Conservation (phyloP, 441 rosid species). For the Erysimum cheiri region DNA sequence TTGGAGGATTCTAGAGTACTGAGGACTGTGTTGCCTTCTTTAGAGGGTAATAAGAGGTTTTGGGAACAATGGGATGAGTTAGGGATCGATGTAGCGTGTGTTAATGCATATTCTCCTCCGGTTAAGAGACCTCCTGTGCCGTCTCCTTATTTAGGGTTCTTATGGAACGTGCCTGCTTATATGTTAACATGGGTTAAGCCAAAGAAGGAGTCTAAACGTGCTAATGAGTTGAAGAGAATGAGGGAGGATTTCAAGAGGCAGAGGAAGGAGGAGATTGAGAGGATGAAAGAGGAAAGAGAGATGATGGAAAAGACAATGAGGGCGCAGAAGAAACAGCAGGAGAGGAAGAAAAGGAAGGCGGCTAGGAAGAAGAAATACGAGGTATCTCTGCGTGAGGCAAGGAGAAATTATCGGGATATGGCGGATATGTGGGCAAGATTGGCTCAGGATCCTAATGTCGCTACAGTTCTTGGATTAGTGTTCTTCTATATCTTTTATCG, state of each 20-base stretch:
- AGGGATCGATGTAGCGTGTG: slow-evolving; percentile 66
- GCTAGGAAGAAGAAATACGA: slow-evolving; percentile 62
- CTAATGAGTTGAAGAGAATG: slow-evolving; percentile 60
- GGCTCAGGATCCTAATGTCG: slow-evolving; percentile 71
- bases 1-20: slow-evolving; percentile 80
- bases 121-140: slow-evolving; percentile 81
- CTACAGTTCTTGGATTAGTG: slow-evolving; percentile 70
- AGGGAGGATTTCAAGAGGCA: slow-evolving; percentile 81
- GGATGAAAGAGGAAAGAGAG: slow-evolving; percentile 68
- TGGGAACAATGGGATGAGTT: slow-evolving; percentile 88
- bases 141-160: slow-evolving; percentile 73
- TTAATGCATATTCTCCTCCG: slow-evolving; percentile 85
- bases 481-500: slow-evolving; percentile 82
- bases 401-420: slow-evolving; percentile 55
- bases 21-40: slow-evolving; percentile 83
- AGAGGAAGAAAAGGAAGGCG: slow-evolving; percentile 61
- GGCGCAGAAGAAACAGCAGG: slow-evolving; percentile 68
- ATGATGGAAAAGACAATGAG: slow-evolving; percentile 67
- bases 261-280: slow-evolving; percentile 59
- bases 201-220: slow-evolving; percentile 76
- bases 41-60: slow-evolving; percentile 70
- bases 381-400: slow-evolving; percentile 70
- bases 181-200: slow-evolving; percentile 63
- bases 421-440: slow-evolving; percentile 67
- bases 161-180: slow-evolving; percentile 72